Conservation (phyloP, 371 early-diverging fungal genomes). For the Rhizopus stolonifer region DNA sequence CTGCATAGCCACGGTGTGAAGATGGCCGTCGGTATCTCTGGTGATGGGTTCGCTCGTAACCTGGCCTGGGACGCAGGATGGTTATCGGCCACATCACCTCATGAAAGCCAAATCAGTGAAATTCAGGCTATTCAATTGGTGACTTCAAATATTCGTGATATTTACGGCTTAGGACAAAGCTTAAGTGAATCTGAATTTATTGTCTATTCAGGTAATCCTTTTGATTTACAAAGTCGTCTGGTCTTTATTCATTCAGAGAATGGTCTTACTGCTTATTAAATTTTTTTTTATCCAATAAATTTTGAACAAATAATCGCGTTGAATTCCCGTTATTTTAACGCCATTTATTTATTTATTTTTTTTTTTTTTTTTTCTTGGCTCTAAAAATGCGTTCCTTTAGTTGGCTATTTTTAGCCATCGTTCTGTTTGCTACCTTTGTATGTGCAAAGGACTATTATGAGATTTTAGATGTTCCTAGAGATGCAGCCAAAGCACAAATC, state of each 20-base stretch:
- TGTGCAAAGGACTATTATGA: slow-evolving; percentile 45
- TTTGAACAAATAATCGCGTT: not conserved
- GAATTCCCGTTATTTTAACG: not conserved
- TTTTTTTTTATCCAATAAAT: not conserved
- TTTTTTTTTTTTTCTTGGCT: not conserved
- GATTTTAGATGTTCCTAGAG: slow-evolving; percentile 82
- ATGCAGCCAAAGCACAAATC: slow-evolving; percentile 83
- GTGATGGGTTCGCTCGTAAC: slow-evolving; percentile 62
- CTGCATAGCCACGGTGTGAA: slow-evolving; percentile 65
- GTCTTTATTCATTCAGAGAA: slow-evolving; percentile 32
- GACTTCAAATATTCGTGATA: slow-evolving; percentile 69
- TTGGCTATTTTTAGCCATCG: slow-evolving; percentile 2
- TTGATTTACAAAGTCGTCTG: slow-evolving; percentile 52
- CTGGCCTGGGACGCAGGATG: slow-evolving; percentile 83
- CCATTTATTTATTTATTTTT: not conserved
- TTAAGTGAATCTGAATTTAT: slow-evolving; percentile 33
- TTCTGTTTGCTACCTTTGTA: slow-evolving; percentile 14
- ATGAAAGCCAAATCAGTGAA: slow-evolving; percentile 41
- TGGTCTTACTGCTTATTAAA: slow-evolving; percentile 16
- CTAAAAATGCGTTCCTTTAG: slow-evolving; percentile 12
- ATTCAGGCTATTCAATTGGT: slow-evolving; percentile 69
- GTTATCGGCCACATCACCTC: slow-evolving; percentile 49
- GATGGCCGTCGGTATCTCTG: slow-evolving; percentile 58
- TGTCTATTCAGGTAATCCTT: slow-evolving; percentile 55
- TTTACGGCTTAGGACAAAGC: slow-evolving; percentile 44